Evolutionary conservation across 192 early-diverging fungal species (phyloP).

Genomic region (Dispira simplex): DNA sequence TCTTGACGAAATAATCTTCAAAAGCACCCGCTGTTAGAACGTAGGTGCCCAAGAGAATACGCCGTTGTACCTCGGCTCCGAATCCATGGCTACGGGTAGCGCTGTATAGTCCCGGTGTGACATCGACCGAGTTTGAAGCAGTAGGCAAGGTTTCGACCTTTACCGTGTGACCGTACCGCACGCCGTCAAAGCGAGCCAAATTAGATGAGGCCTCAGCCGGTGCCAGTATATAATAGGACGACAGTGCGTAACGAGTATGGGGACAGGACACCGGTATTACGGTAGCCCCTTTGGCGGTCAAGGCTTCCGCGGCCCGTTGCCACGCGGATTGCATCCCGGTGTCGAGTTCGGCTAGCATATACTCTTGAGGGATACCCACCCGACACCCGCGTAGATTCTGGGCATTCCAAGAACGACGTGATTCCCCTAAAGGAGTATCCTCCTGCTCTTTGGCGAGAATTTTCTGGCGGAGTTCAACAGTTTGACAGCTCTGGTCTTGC

Average conservation of each 20-base stretch:
- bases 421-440: slow-evolving; percentile 23
- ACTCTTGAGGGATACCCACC: slow-evolving; percentile 54
- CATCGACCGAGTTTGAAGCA: background rate
- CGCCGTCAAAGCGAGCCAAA: slow-evolving; percentile 73
- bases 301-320: slow-evolving; percentile 32
- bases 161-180: slow-evolving; percentile 53
- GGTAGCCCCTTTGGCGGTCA: slow-evolving; percentile 45
- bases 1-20: slow-evolving; percentile 54
- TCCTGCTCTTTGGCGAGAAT: slow-evolving; percentile 26
- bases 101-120: slow-evolving; percentile 27
- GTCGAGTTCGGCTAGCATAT: slow-evolving; percentile 59
- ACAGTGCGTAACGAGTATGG: slow-evolving; percentile 48
- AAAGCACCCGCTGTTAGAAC: slow-evolving; percentile 59
- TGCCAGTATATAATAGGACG: slow-evolving; percentile 78
- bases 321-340: slow-evolving; percentile 34
- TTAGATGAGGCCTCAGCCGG: slow-evolving; percentile 87
- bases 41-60: slow-evolving; percentile 77
- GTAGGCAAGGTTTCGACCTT: background rate
- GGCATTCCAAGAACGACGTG: slow-evolving; percentile 10
- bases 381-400: slow-evolving; percentile 25
- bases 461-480: background rate
- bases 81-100: slow-evolving; percentile 52
- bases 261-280: slow-evolving; percentile 57
- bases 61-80: slow-evolving; percentile 64
- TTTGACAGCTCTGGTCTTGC: background rate